Percentiles rank a stretch among this genome's conserved stretches.
These are phyloP conservation scores for Lojkania enalia DNA, from an alignment of 2,329 filamentous ascomycete species.

Conservation along the genomic window DNA sequence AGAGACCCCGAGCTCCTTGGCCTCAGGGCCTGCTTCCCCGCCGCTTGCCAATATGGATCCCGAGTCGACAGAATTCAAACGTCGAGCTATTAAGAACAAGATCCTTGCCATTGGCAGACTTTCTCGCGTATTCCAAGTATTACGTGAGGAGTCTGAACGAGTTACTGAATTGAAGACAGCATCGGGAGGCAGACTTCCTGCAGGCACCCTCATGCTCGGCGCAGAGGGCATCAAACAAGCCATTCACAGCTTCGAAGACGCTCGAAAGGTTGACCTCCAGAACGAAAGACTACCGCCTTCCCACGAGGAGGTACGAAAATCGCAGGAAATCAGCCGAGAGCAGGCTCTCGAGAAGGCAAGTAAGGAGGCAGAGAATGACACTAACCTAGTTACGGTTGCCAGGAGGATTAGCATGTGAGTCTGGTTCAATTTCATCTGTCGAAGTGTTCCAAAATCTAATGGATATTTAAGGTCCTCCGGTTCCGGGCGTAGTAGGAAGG, in stretches of 20 bases:
- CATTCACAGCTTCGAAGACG: slow-evolving; percentile 95
- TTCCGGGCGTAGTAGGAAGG: slow-evolving; percentile 40
- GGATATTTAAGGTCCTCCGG: slow-evolving; percentile 45
- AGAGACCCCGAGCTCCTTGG: slow-evolving; percentile 75
- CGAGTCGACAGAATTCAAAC: slow-evolving; percentile 90
- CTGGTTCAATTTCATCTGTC: neutral
- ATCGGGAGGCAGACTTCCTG: slow-evolving; percentile 86
- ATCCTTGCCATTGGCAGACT: slow-evolving; percentile 95
- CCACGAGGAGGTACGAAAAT: slow-evolving; percentile 86
- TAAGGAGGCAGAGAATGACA: slow-evolving; percentile 89
- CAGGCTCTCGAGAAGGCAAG: slow-evolving; percentile 84
- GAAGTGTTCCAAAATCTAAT: too few relatives aligned
- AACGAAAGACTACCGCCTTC: slow-evolving; percentile 93
- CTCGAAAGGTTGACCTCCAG: slow-evolving; percentile 92
- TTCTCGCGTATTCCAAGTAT: slow-evolving; percentile 96
- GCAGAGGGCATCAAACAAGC: slow-evolving; percentile 99
- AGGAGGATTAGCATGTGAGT: slow-evolving; percentile 95
- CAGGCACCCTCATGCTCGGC: slow-evolving; percentile 95
- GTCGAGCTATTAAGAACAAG: slow-evolving; percentile 99
- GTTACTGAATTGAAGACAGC: slow-evolving; percentile 98
- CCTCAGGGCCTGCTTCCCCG: slow-evolving; percentile 74
- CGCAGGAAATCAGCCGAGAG: slow-evolving; percentile 77
- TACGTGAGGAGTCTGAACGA: slow-evolving; percentile 94
- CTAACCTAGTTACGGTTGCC: slow-evolving; percentile 81
- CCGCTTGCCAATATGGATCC: slow-evolving; percentile 68